Evolutionary conservation across 176 grass and related monocot genomes (phyloP).

Genomic region (Puccinellia tenuiflora): DNA sequence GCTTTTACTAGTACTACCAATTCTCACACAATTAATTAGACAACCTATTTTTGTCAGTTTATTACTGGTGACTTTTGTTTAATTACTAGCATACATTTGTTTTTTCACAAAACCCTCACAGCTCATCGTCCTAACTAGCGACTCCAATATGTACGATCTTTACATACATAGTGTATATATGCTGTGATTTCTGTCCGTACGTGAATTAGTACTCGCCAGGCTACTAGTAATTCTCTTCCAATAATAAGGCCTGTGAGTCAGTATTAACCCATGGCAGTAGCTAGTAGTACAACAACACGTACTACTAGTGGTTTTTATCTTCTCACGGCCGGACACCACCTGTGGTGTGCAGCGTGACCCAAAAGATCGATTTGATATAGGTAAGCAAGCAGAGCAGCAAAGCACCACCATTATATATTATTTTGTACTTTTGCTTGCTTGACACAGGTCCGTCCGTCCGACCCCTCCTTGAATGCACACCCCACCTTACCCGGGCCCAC

Average conservation of each 20-base stretch:
- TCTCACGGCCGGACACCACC: too few relatives aligned
- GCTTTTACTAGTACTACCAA: neutral
- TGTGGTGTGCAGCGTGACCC: neutral
- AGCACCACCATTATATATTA: slow-evolving; percentile 37
- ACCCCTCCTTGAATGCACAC: slow-evolving; percentile 29
- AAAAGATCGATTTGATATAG: neutral
- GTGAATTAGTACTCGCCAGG: neutral
- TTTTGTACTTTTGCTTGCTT: slow-evolving; percentile 30
- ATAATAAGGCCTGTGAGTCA: neutral
- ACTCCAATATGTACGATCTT: too few relatives aligned
- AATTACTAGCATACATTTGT: neutral
- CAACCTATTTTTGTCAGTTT: neutral
- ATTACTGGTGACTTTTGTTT: neutral
- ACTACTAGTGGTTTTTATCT: too few relatives aligned
- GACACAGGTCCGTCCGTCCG: slow-evolving; percentile 1
- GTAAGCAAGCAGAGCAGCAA: neutral
- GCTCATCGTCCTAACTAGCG: neutral
- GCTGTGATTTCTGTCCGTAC: neutral
- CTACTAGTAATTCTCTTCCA: neutral
- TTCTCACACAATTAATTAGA: too few relatives aligned
- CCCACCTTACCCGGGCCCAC: neutral
- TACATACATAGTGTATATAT: neutral
- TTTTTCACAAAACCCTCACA: neutral
- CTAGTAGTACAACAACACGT: too few relatives aligned
- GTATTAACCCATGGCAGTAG: too few relatives aligned